Percentiles rank a stretch among this genome's conserved stretches.
Conservation (phyloP, 495 filamentous ascomycete species). For the Penicillium herquei region DNA sequence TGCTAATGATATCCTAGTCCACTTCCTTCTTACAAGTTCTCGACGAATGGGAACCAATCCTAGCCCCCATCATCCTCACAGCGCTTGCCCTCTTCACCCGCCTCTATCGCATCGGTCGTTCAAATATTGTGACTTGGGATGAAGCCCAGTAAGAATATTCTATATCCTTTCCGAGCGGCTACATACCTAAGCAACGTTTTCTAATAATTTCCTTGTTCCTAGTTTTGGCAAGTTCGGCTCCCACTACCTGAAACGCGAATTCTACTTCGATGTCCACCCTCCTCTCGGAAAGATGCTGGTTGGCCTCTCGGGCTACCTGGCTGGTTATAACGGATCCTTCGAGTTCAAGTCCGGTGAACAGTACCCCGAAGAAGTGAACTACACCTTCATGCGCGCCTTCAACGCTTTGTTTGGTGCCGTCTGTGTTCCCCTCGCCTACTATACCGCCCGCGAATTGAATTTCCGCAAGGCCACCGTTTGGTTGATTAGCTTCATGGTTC, state of each 20-base stretch:
- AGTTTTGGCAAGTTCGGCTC: constrained; percentile 99
- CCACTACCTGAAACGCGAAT: constrained; percentile 96
- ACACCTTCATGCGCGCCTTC: constrained; percentile 98
- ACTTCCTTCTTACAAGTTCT: constrained; percentile 58
- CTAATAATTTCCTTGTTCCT: constrained; percentile 25
- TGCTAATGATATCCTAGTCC: constrained; percentile 17
- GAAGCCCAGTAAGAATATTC: constrained; percentile 77
- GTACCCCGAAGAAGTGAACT: constrained; percentile 91
- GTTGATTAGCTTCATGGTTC: constrained; percentile 93
- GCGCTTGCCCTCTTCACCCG: constrained; percentile 88
- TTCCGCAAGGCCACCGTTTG: constrained; percentile 84
- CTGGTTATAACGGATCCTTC: constrained; percentile 98
- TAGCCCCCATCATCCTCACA: constrained; percentile 88
- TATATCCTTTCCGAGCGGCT: not conserved
- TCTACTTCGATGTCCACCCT: constrained; percentile 99
- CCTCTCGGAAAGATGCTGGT: constrained; percentile 98
- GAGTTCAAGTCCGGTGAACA: constrained; percentile 98
- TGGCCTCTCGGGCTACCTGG: constrained; percentile 89
- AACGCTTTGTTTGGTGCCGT: constrained; percentile 92
- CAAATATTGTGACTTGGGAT: constrained; percentile 97
- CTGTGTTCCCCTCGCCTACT: constrained; percentile 93
- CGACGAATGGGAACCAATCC: constrained; percentile 78
- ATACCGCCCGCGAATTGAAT: constrained; percentile 84
- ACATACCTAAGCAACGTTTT: constrained; percentile 6
- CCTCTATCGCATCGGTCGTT: constrained; percentile 91